These are phyloP conservation scores for Phytophthora palmivora DNA, from an alignment of 352 stramenopile genomes.

Conservation along the genomic window DNA sequence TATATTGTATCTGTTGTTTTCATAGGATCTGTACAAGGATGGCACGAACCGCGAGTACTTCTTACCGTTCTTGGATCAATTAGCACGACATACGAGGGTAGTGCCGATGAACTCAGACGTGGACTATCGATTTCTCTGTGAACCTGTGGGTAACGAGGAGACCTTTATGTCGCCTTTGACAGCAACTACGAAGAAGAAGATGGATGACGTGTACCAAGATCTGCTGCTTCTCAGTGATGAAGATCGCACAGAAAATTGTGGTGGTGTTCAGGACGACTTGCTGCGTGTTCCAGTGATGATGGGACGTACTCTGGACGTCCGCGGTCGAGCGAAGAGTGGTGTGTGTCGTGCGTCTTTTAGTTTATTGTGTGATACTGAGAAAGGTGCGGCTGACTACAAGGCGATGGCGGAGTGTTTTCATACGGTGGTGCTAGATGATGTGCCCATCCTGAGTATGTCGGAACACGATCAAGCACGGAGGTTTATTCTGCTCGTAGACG, in stretches of 20 bases:
- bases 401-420: constrained; percentile 92
- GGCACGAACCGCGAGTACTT: constrained; percentile 97
- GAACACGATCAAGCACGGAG: constrained; percentile 93
- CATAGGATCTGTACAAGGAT: constrained; percentile 93
- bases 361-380: constrained; percentile 94
- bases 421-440: constrained; percentile 90
- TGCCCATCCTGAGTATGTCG: constrained; percentile 88
- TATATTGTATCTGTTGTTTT: too few relatives aligned
- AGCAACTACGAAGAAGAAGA: constrained; percentile 26
- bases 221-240: constrained; percentile 30
- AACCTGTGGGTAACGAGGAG: constrained; percentile 38
- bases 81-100: constrained; percentile 91
- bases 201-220: constrained; percentile 56
- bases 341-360: constrained; percentile 90
- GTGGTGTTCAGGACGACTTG: constrained; percentile 26
- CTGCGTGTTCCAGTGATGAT: constrained; percentile 83
- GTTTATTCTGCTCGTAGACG: constrained; percentile 98
- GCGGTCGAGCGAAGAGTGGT: constrained; percentile 42
- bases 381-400: constrained; percentile 96
- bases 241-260: neutral
- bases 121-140: constrained; percentile 76
- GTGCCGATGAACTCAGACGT: constrained; percentile 72
- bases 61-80: constrained; percentile 94
- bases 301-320: constrained; percentile 65
- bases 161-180: constrained; percentile 71